phyloP scores from a whole-genome alignment of 192 early-diverging fungal genomes.

The Radiomyces spectabilis region DNA sequence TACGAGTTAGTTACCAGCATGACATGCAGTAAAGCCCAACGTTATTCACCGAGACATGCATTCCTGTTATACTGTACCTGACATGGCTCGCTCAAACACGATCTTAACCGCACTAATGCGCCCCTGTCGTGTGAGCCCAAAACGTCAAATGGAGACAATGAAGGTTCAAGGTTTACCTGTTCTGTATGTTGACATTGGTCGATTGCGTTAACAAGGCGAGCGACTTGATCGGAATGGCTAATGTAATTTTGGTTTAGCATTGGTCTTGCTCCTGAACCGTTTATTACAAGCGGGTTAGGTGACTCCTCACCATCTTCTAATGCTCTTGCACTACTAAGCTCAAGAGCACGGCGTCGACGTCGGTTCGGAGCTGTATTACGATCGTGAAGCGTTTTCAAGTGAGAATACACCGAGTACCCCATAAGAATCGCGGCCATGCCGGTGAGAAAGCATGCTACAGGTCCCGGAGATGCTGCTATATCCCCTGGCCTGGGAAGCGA shows the following conservation, averaged over 20 bases:
- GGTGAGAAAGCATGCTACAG: conserved; percentile 11
- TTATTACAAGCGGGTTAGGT: too few species aligned
- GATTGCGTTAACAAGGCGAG: conserved; percentile 38
- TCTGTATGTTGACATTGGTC: conserved; percentile 38
- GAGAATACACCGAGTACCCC: conserved; percentile 26
- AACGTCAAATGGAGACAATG: not conserved
- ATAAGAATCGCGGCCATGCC: conserved; percentile 17
- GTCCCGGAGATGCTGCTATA: too few species aligned
- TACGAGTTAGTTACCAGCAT: not conserved
- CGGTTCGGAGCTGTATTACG: not conserved
- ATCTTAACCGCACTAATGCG: conserved; percentile 59
- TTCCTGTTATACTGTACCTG: conserved; percentile 31
- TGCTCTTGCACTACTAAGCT: not conserved
- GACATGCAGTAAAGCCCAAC: not conserved
- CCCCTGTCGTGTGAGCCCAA: not conserved
- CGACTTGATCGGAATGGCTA: conserved; percentile 41
- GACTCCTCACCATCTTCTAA: conserved; percentile 6
- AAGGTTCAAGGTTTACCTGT: conserved; percentile 30
- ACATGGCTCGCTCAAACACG: conserved; percentile 65
- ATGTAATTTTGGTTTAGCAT: not conserved
- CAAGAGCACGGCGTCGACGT: not conserved
- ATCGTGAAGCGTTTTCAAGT: conserved; percentile 6
- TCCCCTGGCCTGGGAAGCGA: too few species aligned
- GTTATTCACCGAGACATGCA: not conserved
- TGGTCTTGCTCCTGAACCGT: not conserved